Evolutionary conservation across 495 filamentous ascomycete genomes (phyloP).

Genomic region (Xylaria telfairii): DNA sequence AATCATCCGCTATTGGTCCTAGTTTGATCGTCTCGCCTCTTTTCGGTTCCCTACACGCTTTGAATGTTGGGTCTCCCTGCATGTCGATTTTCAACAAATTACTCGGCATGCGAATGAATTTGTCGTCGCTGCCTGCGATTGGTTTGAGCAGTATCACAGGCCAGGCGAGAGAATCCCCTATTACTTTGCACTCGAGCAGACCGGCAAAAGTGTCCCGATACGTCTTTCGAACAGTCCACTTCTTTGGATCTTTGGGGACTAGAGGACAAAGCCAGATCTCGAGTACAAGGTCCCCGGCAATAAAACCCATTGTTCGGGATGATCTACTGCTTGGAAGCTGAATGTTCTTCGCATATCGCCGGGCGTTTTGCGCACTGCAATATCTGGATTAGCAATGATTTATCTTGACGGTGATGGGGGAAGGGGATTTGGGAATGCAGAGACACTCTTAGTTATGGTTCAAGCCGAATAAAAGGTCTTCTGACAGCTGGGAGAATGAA

Average conservation of each 20-base stretch:
- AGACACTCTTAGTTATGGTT: neutral
- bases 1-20: neutral
- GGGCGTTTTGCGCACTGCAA: neutral
- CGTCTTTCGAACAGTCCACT: neutral
- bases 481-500: neutral
- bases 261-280: conserved; percentile 7
- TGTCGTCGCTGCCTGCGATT: neutral
- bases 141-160: neutral
- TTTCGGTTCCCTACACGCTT: neutral
- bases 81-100: conserved; percentile 3
- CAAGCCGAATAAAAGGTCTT: neutral
- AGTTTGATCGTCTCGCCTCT: neutral
- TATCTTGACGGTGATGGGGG: too few species aligned
- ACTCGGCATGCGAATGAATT: conserved; percentile 8
- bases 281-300: neutral
- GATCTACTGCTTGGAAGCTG: neutral
- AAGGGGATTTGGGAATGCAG: too few species aligned
- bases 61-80: neutral
- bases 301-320: neutral
- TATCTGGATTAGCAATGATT: neutral
- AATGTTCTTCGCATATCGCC: neutral
- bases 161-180: neutral
- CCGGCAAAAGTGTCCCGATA: neutral
- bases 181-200: conserved; percentile 1
- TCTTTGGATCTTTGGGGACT: neutral